These are phyloP conservation scores for Coemansia sp. DNA, from an alignment of 192 early-diverging fungal species.

Conservation along the genomic window DNA sequence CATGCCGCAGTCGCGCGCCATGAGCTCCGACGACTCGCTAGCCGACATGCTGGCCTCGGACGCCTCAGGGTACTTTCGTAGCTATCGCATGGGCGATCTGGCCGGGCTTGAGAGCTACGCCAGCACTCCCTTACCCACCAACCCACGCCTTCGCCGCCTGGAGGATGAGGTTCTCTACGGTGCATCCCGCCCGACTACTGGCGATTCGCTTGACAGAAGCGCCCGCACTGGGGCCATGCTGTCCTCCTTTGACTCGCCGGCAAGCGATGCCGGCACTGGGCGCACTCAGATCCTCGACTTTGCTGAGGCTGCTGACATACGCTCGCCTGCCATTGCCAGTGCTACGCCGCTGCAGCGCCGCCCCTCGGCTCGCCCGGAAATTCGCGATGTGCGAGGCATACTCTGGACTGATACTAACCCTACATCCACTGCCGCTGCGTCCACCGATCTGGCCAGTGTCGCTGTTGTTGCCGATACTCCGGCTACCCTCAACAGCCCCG, in stretches of 20 bases:
- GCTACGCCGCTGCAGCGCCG: constrained; percentile 9
- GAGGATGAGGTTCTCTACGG: constrained; percentile 30
- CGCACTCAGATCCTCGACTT: constrained; percentile 49
- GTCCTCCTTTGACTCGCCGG: constrained; percentile 31
- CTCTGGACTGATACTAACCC: constrained; percentile 28
- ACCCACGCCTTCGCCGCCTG: constrained; percentile 25
- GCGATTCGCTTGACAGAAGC: not conserved
- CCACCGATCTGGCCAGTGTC: constrained; percentile 4
- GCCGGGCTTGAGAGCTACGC: constrained; percentile 28
- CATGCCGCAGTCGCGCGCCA: constrained; percentile 36
- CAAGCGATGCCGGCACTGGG: constrained; percentile 45
- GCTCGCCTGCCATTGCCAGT: not conserved
- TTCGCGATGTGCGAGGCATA: constrained; percentile 38
- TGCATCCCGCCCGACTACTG: constrained; percentile 1
- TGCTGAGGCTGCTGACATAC: constrained; percentile 21
- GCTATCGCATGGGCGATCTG: constrained; percentile 9
- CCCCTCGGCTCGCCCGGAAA: constrained; percentile 42
- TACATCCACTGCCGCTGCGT: constrained; percentile 10
- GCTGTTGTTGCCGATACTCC: constrained; percentile 7
- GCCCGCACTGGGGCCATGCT: not conserved
- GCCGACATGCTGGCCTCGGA: constrained; percentile 30
- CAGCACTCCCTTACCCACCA: constrained; percentile 16
- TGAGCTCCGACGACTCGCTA: constrained; percentile 39
- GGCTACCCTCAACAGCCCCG: constrained; percentile 20
- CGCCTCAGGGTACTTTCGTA: constrained; percentile 9